These are phyloP conservation scores for Candida odintsovae DNA, from an alignment of 805 yeast species.

Conservation along the genomic window DNA sequence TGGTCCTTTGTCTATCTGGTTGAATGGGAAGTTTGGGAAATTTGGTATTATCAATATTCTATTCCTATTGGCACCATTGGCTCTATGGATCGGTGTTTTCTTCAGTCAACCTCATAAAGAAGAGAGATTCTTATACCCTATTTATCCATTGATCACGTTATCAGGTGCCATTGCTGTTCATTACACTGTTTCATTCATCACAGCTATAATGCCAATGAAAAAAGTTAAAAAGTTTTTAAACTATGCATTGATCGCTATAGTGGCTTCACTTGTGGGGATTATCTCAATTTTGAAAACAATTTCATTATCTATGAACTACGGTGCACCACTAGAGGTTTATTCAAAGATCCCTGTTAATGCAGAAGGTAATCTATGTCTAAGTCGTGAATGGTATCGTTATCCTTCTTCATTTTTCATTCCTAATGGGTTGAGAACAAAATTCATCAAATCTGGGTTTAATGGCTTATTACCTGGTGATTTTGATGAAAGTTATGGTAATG, in stretches of 20 bases:
- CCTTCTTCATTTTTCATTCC: conserved; percentile 85
- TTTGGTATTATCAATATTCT: conserved; percentile 4
- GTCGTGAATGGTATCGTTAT: conserved; percentile 91
- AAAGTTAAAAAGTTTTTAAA: background rate
- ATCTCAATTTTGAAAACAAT: conserved; percentile 46
- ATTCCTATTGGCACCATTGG: conserved; percentile 42
- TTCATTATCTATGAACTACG: conserved; percentile 60
- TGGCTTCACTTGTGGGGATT: conserved; percentile 12
- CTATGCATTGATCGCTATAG: background rate
- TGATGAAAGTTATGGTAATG: conserved; percentile 34
- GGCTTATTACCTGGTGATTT: conserved; percentile 91
- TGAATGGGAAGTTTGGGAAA: conserved; percentile 8
- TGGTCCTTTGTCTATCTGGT: conserved; percentile 21
- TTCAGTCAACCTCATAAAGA: conserved; percentile 84
- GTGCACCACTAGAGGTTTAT: conserved; percentile 65
- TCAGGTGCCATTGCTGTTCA: conserved; percentile 50
- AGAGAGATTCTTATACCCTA: conserved; percentile 84
- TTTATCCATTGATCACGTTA: conserved; percentile 63
- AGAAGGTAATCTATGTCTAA: conserved; percentile 66
- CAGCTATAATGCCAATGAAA: background rate
- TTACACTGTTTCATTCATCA: conserved; percentile 12
- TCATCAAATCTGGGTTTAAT: conserved; percentile 72
- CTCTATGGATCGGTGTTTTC: conserved; percentile 66
- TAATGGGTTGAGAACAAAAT: conserved; percentile 53
- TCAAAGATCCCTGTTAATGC: conserved; percentile 31